Evolutionary conservation across 1,284 basidiomycete genomes (phyloP), one percentile per base, ranked within the genome.

Genomic region (Sporisorium graminicola): DNA sequence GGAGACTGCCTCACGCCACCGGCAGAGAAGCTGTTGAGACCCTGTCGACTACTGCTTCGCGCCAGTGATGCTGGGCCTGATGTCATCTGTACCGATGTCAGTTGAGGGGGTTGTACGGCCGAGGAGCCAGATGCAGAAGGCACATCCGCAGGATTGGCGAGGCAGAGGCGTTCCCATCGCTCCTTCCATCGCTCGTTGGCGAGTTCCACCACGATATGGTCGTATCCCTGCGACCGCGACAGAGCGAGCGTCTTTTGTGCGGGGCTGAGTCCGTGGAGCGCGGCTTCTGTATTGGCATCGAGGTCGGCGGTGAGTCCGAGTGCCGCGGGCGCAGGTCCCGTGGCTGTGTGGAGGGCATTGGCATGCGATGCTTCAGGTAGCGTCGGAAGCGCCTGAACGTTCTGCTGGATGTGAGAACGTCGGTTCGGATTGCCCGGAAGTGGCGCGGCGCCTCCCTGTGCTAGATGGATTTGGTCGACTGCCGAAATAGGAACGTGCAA

Each of bases 121-220:
- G 58, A 58, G 24, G 61, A 51, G 37, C 52, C 50, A 18, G 61
- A 67, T 4, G 54, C 47, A 2, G 60, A 58, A 16, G 65, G 50
- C 33, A 63, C 22, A 14, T 75, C 70, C 9, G 46, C 33, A 14
- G 86, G 78, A 2, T 86, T 85, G 12, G 87, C 83, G 22, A 95
- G 87, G 86, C 96, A 99, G 89, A 98, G 92, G 43, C 91, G 88
- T 77, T 90, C 90, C 96, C 97, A 99, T 66, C 96, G 88, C 72
- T 90, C 89, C 81, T 90, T 91, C 96, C 96, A 99, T 35, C 89
- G 89, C 26, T 89, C 89, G 73, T 93, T 98, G 22, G 95, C 93
- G 27, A 98, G 88, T 18, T 94, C 94, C n/a, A 96, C 82, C 76
- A 91, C 92, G 55, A 95, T 88, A 26, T 85, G 75, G 67, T 89